Evolutionary conservation across 1,284 basidiomycete species (phyloP), one percentile per base, ranked within the genome.

Genomic region (Sporisorium reilianum): DNA sequence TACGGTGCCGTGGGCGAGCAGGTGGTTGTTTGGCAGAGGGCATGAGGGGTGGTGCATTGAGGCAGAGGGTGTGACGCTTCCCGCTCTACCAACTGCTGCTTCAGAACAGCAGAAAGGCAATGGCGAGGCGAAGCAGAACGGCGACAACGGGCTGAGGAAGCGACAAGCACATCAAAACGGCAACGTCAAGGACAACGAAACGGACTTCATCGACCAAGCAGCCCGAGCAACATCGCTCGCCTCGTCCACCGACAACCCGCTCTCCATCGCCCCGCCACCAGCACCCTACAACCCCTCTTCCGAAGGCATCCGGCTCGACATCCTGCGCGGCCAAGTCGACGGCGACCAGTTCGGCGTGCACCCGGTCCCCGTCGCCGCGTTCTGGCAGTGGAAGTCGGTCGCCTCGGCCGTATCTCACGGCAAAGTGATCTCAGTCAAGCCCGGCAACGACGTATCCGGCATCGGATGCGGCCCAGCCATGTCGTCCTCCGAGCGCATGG

Each of bases 41-140:
- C 62, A 71, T 44, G 57, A 71, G 14, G 68, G 68, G 23, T 71
- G 68, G 68, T 50, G 49, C 32, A 71, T 71, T 14, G 68, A 65
- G 28, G 68, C 68, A 12, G 68, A 71, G 41, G 44, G 44, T 25
- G 63, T 71, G 6, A 60, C 49, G 4, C 51, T 71, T 2, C 68
- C 68, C 2, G 54, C 68, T 3, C 42, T 71, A 0, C 63, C 68
- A 11, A 62, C 55, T 5, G 18, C 41, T 11, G 20, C n/a, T n/a
- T n/a, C n/a, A n/a, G 32, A 34, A 14, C 34, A 26, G 36, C 5
- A 9, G 23, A 5, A 18, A 42, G 0, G 38, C 34, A 62, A 40
- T 8, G 9, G 25, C 18, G 26, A 50, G 22, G 22, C 8, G 25
- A 49, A 30, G 20, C 49, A 32, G 14, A 46, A 49, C 12, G 34